phyloP scores from a whole-genome alignment of 1,284 basidiomycete genomes.

The Termitomyces sp. region DNA sequence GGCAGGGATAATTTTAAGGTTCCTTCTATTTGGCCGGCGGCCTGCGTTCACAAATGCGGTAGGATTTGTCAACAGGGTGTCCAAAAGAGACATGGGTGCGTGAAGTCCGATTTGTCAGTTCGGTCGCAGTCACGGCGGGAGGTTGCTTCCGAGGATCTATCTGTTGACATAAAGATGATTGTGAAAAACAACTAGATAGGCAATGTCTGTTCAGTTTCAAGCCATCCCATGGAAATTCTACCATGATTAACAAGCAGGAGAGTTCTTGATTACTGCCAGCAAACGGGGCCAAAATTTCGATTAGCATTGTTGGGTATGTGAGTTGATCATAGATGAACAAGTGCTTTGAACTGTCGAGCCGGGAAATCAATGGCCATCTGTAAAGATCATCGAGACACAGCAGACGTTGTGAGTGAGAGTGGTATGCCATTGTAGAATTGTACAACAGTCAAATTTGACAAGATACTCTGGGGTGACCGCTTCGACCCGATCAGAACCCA shows the following conservation, averaged over 20 bases:
- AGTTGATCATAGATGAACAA: background rate
- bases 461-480: background rate
- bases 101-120: background rate
- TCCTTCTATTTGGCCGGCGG: background rate
- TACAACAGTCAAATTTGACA: background rate
- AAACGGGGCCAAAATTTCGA: background rate
- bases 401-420: background rate
- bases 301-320: background rate
- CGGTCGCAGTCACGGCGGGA: background rate
- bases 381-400: background rate
- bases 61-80: too few species aligned
- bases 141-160: background rate
- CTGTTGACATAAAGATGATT: background rate
- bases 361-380: background rate
- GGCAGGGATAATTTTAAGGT: background rate
- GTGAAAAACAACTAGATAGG: too few species aligned
- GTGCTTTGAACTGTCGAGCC: too few species aligned
- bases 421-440: background rate
- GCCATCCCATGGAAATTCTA: background rate
- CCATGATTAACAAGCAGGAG: background rate
- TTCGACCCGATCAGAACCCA: background rate
- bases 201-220: background rate
- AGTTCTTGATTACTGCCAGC: too few species aligned
- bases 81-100: background rate
- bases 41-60: background rate